Conservation (phyloP, 441 rosid species). For the Syzygium syzygioides region DNA sequence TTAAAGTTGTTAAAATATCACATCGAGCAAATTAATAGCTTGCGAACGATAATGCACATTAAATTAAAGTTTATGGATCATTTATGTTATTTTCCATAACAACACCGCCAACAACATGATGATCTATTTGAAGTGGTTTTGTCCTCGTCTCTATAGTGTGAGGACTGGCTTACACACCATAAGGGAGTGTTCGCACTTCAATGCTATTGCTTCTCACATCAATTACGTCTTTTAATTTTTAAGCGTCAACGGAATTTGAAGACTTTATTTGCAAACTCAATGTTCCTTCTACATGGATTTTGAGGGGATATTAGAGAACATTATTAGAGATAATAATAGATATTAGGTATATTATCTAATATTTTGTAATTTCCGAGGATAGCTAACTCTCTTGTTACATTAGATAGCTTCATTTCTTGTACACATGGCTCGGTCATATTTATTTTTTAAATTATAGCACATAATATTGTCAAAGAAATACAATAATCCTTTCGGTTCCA, state of each 20-base stretch:
- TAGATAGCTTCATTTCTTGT: not conserved
- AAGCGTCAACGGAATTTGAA: not conserved
- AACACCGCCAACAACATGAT: not conserved
- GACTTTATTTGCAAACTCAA: not conserved
- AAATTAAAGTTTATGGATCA: too few relatives aligned
- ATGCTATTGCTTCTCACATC: not conserved
- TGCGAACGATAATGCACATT: too few relatives aligned
- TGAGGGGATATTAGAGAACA: not conserved
- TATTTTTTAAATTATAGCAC: not conserved
- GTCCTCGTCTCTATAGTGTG: not conserved
- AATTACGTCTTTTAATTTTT: not conserved
- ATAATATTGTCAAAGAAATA: not conserved
- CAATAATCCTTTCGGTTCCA: not conserved
- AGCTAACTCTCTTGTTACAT: fast-evolving
- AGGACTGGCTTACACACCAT: not conserved
- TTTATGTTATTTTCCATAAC: not conserved
- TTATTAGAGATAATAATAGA: not conserved
- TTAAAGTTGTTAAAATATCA: too few relatives aligned
- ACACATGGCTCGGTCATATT: too few relatives aligned
- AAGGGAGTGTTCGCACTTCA: not conserved
- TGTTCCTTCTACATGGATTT: not conserved
- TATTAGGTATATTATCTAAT: not conserved
- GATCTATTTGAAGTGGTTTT: not conserved
- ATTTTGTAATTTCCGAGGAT: not conserved
- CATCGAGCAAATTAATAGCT: too few relatives aligned